Conservation (phyloP, 148 eudicot genomes). For the Linanthus parryae region DNA sequence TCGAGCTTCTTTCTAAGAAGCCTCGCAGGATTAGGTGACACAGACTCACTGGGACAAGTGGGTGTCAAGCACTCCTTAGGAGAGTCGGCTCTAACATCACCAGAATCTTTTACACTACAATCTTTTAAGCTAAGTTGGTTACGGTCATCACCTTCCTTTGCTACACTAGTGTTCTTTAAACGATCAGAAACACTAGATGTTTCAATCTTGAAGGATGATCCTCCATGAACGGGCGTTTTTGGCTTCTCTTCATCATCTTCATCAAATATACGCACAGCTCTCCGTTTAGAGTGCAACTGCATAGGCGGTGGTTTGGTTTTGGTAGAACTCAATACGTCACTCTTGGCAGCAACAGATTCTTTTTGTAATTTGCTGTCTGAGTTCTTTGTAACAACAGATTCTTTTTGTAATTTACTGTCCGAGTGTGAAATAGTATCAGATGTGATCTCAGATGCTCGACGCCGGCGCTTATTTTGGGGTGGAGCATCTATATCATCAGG, state of each 20-base stretch:
- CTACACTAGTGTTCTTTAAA: slow-evolving; percentile 18
- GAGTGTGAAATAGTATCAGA: slow-evolving; percentile 22
- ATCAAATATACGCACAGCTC: slow-evolving; percentile 75
- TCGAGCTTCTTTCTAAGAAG: slow-evolving; percentile 31
- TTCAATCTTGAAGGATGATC: slow-evolving; percentile 27
- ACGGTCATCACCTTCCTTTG: slow-evolving; percentile 18
- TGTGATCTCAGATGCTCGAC: slow-evolving; percentile 30
- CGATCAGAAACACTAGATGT: slow-evolving; percentile 30
- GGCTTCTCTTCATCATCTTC: slow-evolving; percentile 64
- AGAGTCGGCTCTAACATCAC: slow-evolving; percentile 25
- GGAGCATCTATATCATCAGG: slow-evolving; percentile 41
- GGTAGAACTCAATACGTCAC: slow-evolving; percentile 19
- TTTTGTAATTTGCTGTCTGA: slow-evolving; percentile 25
- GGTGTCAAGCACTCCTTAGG: slow-evolving; percentile 25
- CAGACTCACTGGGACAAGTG: slow-evolving; percentile 17
- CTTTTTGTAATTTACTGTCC: slow-evolving; percentile 23
- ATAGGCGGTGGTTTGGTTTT: slow-evolving; percentile 22
- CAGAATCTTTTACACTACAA: too few relatives aligned
- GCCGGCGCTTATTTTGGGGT: slow-evolving; percentile 44
- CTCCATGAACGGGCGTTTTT: slow-evolving; percentile 90
- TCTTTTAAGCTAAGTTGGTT: slow-evolving; percentile 24
- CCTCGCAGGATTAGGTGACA: slow-evolving; percentile 23
- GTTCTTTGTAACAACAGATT: slow-evolving; percentile 16
- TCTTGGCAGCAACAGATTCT: slow-evolving; percentile 19
- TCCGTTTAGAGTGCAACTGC: slow-evolving; percentile 38